Percentiles rank a stretch among this genome's conserved stretches.
Conservation (phyloP, 441 rosid genomes). For the Kokia cookei region DNA sequence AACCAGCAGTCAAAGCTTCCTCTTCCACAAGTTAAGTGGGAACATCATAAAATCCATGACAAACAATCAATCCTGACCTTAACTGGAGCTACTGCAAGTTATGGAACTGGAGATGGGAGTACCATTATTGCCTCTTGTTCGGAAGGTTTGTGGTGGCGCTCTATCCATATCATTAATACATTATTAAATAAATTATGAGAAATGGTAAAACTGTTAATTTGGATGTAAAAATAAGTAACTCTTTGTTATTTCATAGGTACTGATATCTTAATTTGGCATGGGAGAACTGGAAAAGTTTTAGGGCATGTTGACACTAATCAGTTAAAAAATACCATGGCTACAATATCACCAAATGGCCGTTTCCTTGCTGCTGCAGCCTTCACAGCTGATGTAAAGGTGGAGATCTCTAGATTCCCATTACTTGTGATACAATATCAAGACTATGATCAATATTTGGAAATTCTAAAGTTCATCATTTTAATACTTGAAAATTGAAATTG, state of each 20-base stretch:
- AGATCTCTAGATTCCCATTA: background rate
- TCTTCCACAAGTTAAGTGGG: constrained; percentile 84
- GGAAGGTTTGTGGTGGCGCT: constrained; percentile 45
- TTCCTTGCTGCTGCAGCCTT: constrained; percentile 98
- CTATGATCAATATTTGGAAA: background rate
- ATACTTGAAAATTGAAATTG: background rate
- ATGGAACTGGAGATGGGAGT: constrained; percentile 90
- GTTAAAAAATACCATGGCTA: constrained; percentile 84
- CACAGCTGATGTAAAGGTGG: constrained; percentile 92
- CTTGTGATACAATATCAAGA: background rate
- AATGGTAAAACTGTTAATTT: background rate
- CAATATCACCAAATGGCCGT: constrained; percentile 94
- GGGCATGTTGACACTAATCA: constrained; percentile 79
- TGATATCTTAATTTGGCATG: constrained; percentile 95
- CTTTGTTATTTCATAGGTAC: constrained; percentile 45
- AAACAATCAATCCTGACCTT: constrained; percentile 54
- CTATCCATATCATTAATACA: no score
- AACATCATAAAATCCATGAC: constrained; percentile 70
- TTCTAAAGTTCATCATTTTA: background rate
- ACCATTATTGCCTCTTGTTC: constrained; percentile 80
- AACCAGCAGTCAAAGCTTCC: constrained; percentile 76
- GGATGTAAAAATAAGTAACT: background rate
- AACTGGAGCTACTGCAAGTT: constrained; percentile 65
- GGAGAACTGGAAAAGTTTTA: constrained; percentile 65
- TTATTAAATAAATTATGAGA: background rate